Evolutionary conservation across 2,329 filamentous ascomycete species (phyloP).

Genomic region (Trichoderma breve): DNA sequence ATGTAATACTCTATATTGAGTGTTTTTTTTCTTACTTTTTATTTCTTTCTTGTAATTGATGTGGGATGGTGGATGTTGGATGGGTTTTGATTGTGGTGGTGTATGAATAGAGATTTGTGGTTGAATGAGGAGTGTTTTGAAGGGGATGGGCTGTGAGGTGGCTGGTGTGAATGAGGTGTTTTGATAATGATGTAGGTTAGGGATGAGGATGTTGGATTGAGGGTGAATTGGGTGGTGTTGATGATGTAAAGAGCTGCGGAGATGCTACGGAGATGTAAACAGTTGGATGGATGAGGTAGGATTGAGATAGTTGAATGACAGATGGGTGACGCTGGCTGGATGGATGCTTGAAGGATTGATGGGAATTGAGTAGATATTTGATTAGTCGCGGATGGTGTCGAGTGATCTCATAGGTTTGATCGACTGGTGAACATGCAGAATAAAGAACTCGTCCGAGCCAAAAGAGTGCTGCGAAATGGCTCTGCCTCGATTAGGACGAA

Average conservation of each 20-base stretch:
- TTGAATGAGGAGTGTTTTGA: too few relatives aligned
- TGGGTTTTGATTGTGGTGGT: not conserved
- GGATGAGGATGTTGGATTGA: not conserved
- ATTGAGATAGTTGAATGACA: not conserved
- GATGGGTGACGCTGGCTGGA: not conserved
- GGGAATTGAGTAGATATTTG: not conserved
- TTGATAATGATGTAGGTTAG: too few relatives aligned
- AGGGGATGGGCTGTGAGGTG: not conserved
- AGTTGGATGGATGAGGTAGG: not conserved
- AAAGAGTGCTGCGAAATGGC: not conserved
- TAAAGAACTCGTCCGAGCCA: not conserved
- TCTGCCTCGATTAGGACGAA: not conserved
- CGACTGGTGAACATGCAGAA: not conserved
- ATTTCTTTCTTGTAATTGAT: not conserved
- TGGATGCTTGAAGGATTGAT: not conserved
- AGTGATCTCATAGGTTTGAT: not conserved
- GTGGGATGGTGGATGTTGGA: not conserved
- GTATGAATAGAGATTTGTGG: not conserved
- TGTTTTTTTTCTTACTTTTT: not conserved
- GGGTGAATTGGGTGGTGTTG: not conserved
- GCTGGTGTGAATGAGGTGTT: not conserved
- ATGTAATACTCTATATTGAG: conserved; percentile 5
- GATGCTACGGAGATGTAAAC: not conserved
- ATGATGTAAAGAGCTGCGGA: not conserved
- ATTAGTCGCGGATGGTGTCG: not conserved